Conservation (phyloP, 2,329 filamentous ascomycete genomes). For the Pseudopyricularia cyperi region DNA sequence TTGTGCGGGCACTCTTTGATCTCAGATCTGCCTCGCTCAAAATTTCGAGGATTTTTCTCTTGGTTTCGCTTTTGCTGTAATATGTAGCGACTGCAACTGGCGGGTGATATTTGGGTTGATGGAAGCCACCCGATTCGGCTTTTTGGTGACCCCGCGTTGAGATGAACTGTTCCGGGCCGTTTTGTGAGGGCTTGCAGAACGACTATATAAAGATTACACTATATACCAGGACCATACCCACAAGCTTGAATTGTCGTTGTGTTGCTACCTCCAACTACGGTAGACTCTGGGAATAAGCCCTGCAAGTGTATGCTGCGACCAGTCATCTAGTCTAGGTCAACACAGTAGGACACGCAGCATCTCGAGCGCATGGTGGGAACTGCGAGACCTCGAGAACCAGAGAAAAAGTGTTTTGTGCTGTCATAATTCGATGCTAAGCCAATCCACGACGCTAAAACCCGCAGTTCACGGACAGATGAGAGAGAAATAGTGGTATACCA, state of each 20-base stretch:
- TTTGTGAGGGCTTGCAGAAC: background rate
- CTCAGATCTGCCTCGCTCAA: background rate
- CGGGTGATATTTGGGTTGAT: background rate
- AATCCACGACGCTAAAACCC: background rate
- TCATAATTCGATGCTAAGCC: background rate
- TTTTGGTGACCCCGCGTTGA: background rate
- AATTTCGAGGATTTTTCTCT: background rate
- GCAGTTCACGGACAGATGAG: background rate
- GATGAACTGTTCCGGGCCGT: background rate
- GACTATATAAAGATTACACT: background rate
- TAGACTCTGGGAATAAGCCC: no score
- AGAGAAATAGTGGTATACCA: no score
- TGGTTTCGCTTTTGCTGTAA: background rate
- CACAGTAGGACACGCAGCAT: no score
- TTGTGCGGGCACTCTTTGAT: background rate
- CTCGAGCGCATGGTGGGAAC: no score
- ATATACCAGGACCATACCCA: background rate
- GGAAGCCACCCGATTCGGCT: background rate
- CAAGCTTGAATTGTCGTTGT: no score
- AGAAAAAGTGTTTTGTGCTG: no score
- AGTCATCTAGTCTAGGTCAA: no score
- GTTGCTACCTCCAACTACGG: no score
- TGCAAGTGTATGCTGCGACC: no score
- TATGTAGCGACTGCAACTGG: background rate
- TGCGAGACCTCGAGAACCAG: no score